Evolutionary conservation across 169 alveolate species (phyloP).

Genomic region (Plasmodium yoelii): DNA sequence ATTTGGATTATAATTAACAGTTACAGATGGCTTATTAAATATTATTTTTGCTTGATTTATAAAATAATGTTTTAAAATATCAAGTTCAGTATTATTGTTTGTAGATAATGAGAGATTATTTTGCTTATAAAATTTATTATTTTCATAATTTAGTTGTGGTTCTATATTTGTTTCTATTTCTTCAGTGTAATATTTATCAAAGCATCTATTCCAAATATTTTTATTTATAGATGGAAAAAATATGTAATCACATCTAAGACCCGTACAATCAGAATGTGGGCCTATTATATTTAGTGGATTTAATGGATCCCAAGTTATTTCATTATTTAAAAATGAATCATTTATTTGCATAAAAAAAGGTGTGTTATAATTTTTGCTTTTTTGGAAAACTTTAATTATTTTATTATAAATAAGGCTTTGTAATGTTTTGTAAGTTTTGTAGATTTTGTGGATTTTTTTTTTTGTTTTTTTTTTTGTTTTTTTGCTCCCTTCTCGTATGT

Average conservation of each 20-base stretch:
- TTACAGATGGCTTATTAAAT: constrained; percentile 89
- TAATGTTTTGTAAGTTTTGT: too few species aligned
- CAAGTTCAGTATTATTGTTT: constrained; percentile 52
- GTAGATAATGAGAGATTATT: neutral
- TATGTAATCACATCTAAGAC: constrained; percentile 91
- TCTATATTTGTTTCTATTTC: neutral
- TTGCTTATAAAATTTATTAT: neutral
- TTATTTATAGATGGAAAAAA: constrained; percentile 89
- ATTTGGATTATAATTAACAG: constrained; percentile 78
- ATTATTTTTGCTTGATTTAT: constrained; percentile 88
- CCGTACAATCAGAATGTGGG: constrained; percentile 92
- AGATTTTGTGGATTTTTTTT: too few species aligned
- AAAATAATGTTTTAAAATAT: constrained; percentile 81
- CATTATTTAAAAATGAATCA: constrained; percentile 67
- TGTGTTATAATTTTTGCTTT: neutral
- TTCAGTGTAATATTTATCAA: neutral
- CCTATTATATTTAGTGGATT: constrained; percentile 91
- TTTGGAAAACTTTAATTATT: neutral
- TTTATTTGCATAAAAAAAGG: neutral
- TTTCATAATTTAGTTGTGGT: neutral
- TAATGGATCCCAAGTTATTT: constrained; percentile 92
- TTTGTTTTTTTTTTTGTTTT: too few species aligned
- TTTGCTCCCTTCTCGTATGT: too few species aligned
- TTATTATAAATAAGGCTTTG: neutral
- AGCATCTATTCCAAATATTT: neutral